These are phyloP conservation scores for Lyophyllum shimeji DNA, from an alignment of 768 basidiomycete genomes.

Conservation along the genomic window DNA sequence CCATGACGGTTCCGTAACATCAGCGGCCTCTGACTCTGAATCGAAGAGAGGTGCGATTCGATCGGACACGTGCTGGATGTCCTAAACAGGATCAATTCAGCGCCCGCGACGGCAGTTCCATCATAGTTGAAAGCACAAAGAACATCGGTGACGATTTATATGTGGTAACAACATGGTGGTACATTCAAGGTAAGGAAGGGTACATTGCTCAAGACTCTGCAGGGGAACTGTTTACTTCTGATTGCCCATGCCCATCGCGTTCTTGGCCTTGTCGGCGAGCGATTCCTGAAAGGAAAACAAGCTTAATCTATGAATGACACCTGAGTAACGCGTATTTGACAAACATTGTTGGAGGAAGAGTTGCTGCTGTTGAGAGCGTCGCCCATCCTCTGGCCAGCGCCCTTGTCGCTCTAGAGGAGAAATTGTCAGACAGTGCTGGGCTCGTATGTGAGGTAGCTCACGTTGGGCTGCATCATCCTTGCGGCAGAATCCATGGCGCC, in stretches of 20 bases:
- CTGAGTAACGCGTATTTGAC: no score
- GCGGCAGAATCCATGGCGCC: slow-evolving; percentile 46
- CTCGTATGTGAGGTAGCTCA: slow-evolving; percentile 17
- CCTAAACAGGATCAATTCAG: no score
- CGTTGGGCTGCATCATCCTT: slow-evolving; percentile 50
- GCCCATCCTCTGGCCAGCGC: slow-evolving; percentile 44
- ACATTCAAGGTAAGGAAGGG: neutral
- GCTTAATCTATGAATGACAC: neutral
- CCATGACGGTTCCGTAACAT: neutral
- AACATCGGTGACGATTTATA: neutral
- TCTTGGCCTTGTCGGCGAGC: slow-evolving; percentile 51
- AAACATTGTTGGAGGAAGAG: slow-evolving; percentile 20
- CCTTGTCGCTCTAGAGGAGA: slow-evolving; percentile 47
- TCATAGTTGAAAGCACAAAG: no score
- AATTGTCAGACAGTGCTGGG: neutral
- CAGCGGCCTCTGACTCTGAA: no score
- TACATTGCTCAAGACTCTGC: neutral
- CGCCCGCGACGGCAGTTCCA: no score
- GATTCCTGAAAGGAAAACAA: slow-evolving; percentile 29
- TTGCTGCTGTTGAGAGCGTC: slow-evolving; percentile 49
- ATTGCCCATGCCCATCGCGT: slow-evolving; percentile 47
- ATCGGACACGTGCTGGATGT: no score
- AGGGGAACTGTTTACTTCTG: slow-evolving; percentile 16
- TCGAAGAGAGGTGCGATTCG: no score
- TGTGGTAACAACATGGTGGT: neutral